Evolutionary conservation across 78 protist species (phyloP).

Genomic region (Dictyostelium intermedium): DNA sequence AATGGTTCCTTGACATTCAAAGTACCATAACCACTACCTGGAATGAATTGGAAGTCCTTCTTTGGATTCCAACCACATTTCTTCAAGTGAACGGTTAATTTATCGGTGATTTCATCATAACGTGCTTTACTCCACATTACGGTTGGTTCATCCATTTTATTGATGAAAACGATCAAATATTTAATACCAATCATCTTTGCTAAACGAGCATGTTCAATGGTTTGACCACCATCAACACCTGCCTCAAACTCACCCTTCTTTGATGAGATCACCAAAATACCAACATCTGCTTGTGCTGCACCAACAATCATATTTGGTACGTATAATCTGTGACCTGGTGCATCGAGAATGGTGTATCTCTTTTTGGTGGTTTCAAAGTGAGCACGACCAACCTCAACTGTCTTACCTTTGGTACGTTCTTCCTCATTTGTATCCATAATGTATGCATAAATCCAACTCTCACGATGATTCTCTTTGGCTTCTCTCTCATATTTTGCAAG

Average conservation of each 20-base stretch:
- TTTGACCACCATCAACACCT: slow-evolving; percentile 99
- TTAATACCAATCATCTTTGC: slow-evolving; percentile 97
- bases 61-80: slow-evolving; percentile 82
- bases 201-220: slow-evolving; percentile 97
- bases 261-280: slow-evolving; percentile 96
- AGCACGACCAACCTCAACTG: slow-evolving; percentile 94
- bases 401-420: slow-evolving; percentile 94
- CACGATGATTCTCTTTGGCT: slow-evolving; percentile 96
- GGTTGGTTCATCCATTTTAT: slow-evolving; percentile 99
- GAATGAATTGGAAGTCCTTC: slow-evolving; percentile 88
- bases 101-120: slow-evolving; percentile 82
- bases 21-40: slow-evolving; percentile 94
- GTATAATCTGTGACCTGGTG: slow-evolving; percentile 97
- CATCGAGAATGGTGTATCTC: slow-evolving; percentile 97
- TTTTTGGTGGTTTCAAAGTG: slow-evolving; percentile 91
- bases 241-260: slow-evolving; percentile 98
- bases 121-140: slow-evolving; percentile 93
- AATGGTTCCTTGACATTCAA: slow-evolving; percentile 81
- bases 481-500: slow-evolving; percentile 96
- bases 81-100: slow-evolving; percentile 84
- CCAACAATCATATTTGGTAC: slow-evolving; percentile 99
- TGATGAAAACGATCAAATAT: slow-evolving; percentile 91
- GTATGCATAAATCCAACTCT: slow-evolving; percentile 95
- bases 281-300: slow-evolving; percentile 99
- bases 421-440: slow-evolving; percentile 96